phyloP scores from a whole-genome alignment of 2,329 filamentous ascomycete genomes.

The Botrytis hyacinthi region DNA sequence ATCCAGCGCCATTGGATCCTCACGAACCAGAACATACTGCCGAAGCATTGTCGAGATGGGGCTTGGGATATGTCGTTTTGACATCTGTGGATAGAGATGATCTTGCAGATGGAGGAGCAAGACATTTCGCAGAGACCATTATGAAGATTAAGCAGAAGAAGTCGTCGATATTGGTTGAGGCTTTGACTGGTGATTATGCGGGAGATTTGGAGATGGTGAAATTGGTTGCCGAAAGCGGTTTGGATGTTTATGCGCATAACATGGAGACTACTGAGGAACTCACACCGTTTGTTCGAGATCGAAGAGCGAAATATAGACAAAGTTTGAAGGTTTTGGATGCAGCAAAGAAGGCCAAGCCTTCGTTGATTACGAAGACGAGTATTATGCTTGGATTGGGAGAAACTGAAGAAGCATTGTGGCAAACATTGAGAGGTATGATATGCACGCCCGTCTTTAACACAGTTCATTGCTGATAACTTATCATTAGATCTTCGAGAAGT shows the following conservation, averaged over 20 bases:
- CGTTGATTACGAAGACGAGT: slow-evolving; percentile 96
- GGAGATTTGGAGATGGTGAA: slow-evolving; percentile 86
- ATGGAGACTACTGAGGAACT: slow-evolving; percentile 91
- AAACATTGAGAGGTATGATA: slow-evolving; percentile 64
- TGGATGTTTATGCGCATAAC: slow-evolving; percentile 97
- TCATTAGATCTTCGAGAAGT: slow-evolving; percentile 68
- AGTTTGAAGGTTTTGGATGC: slow-evolving; percentile 75
- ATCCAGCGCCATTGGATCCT: slow-evolving; percentile 77
- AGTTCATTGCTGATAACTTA: slow-evolving; percentile 22
- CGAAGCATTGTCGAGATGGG: slow-evolving; percentile 89
- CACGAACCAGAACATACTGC: slow-evolving; percentile 97
- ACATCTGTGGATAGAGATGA: slow-evolving; percentile 95
- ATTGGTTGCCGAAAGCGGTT: slow-evolving; percentile 78
- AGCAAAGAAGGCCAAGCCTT: slow-evolving; percentile 72
- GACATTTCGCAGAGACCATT: slow-evolving; percentile 91
- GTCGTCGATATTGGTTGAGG: slow-evolving; percentile 75
- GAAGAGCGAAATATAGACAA: slow-evolving; percentile 84
- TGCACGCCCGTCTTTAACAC: background rate
- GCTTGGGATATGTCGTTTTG: slow-evolving; percentile 90
- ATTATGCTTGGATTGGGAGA: slow-evolving; percentile 96
- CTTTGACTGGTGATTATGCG: slow-evolving; percentile 80
- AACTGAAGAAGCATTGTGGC: slow-evolving; percentile 80
- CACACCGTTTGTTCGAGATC: slow-evolving; percentile 85
- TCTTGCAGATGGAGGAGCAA: slow-evolving; percentile 79
- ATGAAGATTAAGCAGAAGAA: slow-evolving; percentile 87